phyloP scores from a whole-genome alignment of 73 alveolate genomes.

The Halteria grandinella region DNA sequence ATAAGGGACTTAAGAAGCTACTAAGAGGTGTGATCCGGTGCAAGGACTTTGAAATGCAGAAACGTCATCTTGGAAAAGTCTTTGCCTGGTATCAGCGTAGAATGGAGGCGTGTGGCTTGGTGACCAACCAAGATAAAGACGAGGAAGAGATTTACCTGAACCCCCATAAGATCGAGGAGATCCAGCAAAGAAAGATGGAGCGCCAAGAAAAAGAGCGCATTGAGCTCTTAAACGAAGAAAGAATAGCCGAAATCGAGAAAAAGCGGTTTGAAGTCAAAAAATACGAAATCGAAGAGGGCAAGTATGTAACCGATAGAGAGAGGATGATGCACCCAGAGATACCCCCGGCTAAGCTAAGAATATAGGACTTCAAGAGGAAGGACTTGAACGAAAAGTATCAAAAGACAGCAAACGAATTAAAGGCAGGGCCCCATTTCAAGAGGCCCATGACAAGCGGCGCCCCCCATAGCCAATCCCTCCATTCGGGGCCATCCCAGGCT shows the following conservation, averaged over 20 bases:
- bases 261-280: slow-evolving; percentile 30
- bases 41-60: not conserved
- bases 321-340: too few species aligned
- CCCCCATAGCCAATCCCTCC: too few species aligned
- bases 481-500: too few species aligned
- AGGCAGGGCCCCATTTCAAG: too few species aligned
- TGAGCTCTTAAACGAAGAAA: not conserved
- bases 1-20: slow-evolving; percentile 12
- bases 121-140: slow-evolving; percentile 15
- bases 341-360: too few species aligned
- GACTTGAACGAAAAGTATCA: too few species aligned
- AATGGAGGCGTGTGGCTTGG: slow-evolving; percentile 21
- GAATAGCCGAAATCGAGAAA: not conserved
- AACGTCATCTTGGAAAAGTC: slow-evolving; percentile 3
- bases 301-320: too few species aligned
- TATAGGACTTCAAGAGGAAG: too few species aligned
- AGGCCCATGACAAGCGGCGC: too few species aligned
- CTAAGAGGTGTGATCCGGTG: slow-evolving; percentile 31
- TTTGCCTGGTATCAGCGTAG: slow-evolving; percentile 24
- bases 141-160: slow-evolving; percentile 32
- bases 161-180: slow-evolving; percentile 13
- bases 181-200: not conserved
- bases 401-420: too few species aligned
- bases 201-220: not conserved
- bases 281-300: too few species aligned